Evolutionary conservation across 768 basidiomycete genomes (phyloP).

Genomic region (Cystofilobasidium bisporidii): DNA sequence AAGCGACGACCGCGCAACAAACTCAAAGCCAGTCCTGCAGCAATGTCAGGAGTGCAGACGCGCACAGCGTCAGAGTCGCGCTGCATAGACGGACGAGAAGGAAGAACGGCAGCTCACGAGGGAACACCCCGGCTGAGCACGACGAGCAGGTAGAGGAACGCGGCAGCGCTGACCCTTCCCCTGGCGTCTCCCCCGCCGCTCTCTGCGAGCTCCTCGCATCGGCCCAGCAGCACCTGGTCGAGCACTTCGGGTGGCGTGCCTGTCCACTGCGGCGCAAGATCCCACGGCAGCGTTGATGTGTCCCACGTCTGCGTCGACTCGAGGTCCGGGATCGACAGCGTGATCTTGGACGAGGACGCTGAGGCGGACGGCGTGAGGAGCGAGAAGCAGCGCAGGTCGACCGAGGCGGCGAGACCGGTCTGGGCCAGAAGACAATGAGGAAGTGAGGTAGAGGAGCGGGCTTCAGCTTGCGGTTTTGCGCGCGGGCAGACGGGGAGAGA

Average conservation of each 20-base stretch:
- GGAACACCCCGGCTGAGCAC: constrained; percentile 42
- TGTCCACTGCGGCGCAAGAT: constrained; percentile 46
- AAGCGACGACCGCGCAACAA: constrained; percentile 73
- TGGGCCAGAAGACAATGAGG: constrained; percentile 35
- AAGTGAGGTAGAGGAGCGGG: background rate
- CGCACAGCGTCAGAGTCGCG: background rate
- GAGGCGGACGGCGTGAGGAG: constrained; percentile 44
- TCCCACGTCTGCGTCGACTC: constrained; percentile 75
- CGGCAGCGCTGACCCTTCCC: constrained; percentile 47
- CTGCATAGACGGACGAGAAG: background rate
- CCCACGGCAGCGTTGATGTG: constrained; percentile 67
- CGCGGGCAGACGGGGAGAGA: background rate
- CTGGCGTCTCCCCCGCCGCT: constrained; percentile 34
- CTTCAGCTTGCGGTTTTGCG: constrained; percentile 1
- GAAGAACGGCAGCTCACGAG: background rate
- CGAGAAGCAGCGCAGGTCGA: constrained; percentile 91
- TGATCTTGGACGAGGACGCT: constrained; percentile 46
- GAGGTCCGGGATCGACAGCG: constrained; percentile 70
- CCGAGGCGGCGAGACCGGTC: constrained; percentile 90
- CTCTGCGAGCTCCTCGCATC: constrained; percentile 48
- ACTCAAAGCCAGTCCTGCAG: constrained; percentile 45
- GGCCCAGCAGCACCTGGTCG: constrained; percentile 62
- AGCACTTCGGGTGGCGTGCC: constrained; percentile 52
- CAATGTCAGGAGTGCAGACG: background rate
- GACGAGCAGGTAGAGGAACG: constrained; percentile 93